Percentiles rank a stretch among this genome's conserved stretches.
Evolutionary conservation across 1,139 yeast species (phyloP).

Genomic region (Debaryomycetaceae sp.): DNA sequence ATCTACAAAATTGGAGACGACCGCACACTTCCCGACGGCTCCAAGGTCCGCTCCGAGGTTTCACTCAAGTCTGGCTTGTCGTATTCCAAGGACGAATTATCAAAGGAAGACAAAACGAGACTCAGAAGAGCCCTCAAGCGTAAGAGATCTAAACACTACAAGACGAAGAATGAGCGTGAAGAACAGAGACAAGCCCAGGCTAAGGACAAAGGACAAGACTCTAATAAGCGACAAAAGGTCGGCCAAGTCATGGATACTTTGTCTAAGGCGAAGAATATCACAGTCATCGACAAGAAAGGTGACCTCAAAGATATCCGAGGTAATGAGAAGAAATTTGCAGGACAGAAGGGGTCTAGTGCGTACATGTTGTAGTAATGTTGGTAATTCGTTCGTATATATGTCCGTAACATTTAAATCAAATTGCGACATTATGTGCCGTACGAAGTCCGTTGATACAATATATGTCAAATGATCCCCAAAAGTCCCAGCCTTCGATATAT

Average conservation of each 20-base stretch:
- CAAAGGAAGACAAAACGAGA: constrained; percentile 83
- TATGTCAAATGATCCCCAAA: too few relatives aligned
- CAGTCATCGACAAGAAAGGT: constrained; percentile 77
- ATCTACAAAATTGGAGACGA: constrained; percentile 62
- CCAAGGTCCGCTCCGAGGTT: constrained; percentile 50
- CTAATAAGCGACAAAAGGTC: constrained; percentile 50
- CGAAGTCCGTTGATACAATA: too few relatives aligned
- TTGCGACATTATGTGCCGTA: too few relatives aligned
- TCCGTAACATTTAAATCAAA: too few relatives aligned
- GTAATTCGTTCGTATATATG: too few relatives aligned
- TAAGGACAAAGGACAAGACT: background rate
- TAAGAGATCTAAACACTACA: constrained; percentile 59
- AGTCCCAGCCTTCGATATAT: too few relatives aligned
- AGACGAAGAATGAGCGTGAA: constrained; percentile 31
- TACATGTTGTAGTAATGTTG: constrained; percentile 16
- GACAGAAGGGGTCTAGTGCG: constrained; percentile 18
- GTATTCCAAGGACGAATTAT: constrained; percentile 77
- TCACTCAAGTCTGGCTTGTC: constrained; percentile 77
- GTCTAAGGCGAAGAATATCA: constrained; percentile 70
- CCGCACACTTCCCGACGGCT: constrained; percentile 44
- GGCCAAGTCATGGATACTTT: constrained; percentile 71
- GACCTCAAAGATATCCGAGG: constrained; percentile 73
- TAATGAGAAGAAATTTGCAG: constrained; percentile 45
- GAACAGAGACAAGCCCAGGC: constrained; percentile 16
- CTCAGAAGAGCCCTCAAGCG: constrained; percentile 85